phyloP scores from a whole-genome alignment of 2,329 filamentous ascomycete genomes.

The Sporothrix brasiliensis region DNA sequence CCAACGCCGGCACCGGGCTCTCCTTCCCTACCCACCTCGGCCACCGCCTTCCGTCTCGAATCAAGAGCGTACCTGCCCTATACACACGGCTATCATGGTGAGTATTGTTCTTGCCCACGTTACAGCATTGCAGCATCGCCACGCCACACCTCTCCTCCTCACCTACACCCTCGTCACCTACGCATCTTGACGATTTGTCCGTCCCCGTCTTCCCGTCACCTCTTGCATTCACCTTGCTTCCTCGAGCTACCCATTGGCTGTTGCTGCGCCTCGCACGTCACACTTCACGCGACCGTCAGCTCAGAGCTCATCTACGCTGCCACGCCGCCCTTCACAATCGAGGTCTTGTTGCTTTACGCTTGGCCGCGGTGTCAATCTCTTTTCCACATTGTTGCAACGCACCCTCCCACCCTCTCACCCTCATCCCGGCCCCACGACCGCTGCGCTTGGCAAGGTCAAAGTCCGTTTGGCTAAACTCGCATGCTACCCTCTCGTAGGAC shows the following conservation, averaged over 20 bases:
- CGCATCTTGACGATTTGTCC: not conserved
- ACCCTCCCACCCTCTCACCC: not conserved
- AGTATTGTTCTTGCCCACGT: conserved; percentile 3
- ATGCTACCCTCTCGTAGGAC: conserved; percentile 48
- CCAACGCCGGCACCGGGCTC: conserved; percentile 8
- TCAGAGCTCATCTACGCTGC: not conserved
- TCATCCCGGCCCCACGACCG: not conserved
- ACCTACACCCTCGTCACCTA: not conserved
- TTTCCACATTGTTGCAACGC: not conserved
- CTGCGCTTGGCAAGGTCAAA: not conserved
- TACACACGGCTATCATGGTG: conserved; percentile 20
- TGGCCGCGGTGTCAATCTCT: no score
- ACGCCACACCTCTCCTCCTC: not conserved
- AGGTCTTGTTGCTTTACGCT: not conserved
- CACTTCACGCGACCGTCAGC: not conserved
- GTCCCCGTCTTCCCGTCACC: not conserved
- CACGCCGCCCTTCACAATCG: not conserved
- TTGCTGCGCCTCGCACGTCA: conserved; percentile 12
- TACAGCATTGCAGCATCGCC: not conserved
- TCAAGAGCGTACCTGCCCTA: not conserved
- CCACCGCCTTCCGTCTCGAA: conserved; percentile 10
- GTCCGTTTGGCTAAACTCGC: conserved; percentile 33
- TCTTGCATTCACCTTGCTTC: not conserved
- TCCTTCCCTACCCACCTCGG: not conserved
- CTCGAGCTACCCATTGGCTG: not conserved